Base-by-base conservation (phyloP, 768 basidiomycete genomes). In the Phylloporus arenicola region DNA sequence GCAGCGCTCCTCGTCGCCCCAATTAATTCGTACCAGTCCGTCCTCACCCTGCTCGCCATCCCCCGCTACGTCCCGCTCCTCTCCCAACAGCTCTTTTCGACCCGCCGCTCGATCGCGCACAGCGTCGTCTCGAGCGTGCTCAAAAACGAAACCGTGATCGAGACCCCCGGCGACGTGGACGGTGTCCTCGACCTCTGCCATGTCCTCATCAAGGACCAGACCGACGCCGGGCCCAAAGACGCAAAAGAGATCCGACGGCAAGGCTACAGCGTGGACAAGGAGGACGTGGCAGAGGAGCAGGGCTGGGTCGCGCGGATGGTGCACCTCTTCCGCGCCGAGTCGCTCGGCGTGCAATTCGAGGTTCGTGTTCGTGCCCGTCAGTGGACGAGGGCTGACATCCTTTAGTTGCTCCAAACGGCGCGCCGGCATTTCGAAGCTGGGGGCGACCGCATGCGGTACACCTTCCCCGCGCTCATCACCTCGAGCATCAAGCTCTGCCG, bases 271-370 rank as follows among this genome's bases (percentile, higher is more conserved):
- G 60, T 79, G 45, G 94, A 95, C 64, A 70, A 84, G 45, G 90
- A 94, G 64, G 95, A 98, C 63, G 77, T 93, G 74, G 94, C 93
- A 0, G 96, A 99, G 67, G 96, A 99, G 67, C 96, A 99, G 61
- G 96, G 96, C 0, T 99, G 96, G 96, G 83, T 97, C 14, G 95
- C 96, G 35, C 75, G 95, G 55, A 97, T 98, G 91, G 88, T 98
- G 3, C 96, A 99, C 73, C 67, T 98, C 29, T 96, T 98, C 81
- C 75, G 85, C 19, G 79, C 90, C 0, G 92, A 96, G 45, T 87
- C 89, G 24, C 67, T 97, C 56, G 87, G 80, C 57, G 80, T 85
- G 13, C 96, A 99, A 61, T 95, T 92, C 57, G 86, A 93, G 78
- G 94, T 90, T 52, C 24, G 82, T 20, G 29, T 13, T 2, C 5